Base-by-base conservation (phyloP, 225 moss, liverwort and hornwort genomes). In the Climacium dendroides region DNA sequence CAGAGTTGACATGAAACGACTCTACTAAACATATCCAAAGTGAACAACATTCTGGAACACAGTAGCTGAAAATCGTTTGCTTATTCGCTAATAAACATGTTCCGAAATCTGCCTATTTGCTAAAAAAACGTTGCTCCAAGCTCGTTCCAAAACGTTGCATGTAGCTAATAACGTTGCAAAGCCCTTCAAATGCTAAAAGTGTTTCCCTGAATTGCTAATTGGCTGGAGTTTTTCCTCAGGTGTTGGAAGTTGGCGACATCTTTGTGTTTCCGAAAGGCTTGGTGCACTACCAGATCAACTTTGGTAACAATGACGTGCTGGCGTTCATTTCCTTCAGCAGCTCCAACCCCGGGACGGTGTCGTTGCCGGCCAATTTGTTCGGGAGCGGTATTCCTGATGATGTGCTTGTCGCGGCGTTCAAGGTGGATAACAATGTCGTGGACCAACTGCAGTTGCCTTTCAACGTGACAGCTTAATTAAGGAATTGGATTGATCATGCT, bases 311-410 rank as follows among this genome's bases (percentile, higher is more conserved):
- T 1, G 80, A 87, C n/a, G 87, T 53, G 28, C 6, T 61, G n/a
- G 89, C 61, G 57, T 87, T 17, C 83, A n/a, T 53, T 57, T 58
- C 83, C 53, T 90, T 91, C 70, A 92, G 89, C 86, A 89, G 86
- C 83, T 74, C 87, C 54, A 92, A 92, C 87, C 91, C 91, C 4
- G 91, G 92, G 29, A 89, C 91, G 19, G 65, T 90, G 11, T 87
- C 87, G 29, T 23, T 89, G 48, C 87, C 92, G 16, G 57, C n/a
- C 8, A 89, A 55, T 35, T 37, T 89, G 80, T 89, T 89, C 53
- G 89, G 89, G 20, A 89, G 89, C 47, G 89, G 85, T 9, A 89
- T 89, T 18, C 80, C 85, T 39, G 89, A 89, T 15, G 1, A 23
- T 22, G 89, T 74, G 73, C 89, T n/a, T 29, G 22, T 2, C 28